phyloP scores from a whole-genome alignment of 164 flowering plant genomes.

The Magnolia officinalis region DNA sequence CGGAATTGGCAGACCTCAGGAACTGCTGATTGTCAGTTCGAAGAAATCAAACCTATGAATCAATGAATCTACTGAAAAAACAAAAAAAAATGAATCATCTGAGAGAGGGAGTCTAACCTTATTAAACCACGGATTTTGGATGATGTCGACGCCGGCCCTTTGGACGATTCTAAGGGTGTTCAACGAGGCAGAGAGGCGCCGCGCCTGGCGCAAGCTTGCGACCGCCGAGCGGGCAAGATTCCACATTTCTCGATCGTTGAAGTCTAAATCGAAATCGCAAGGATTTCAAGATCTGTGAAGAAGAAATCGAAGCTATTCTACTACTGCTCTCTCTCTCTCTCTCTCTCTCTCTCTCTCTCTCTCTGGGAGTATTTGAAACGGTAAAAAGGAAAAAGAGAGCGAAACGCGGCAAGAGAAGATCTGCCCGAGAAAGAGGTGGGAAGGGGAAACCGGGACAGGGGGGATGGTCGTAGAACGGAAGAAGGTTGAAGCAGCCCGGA shows the following conservation, averaged over 20 bases:
- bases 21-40: not conserved
- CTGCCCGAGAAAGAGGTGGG: not conserved
- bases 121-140: constrained; percentile 97
- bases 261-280: not conserved
- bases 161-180: constrained; percentile 87
- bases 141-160: constrained; percentile 94
- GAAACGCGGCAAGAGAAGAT: not conserved
- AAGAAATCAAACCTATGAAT: not conserved
- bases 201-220: constrained; percentile 33
- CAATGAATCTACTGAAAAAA: not conserved
- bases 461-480: not conserved
- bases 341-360: constrained; percentile 1
- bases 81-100: not conserved
- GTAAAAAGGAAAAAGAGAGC: not conserved
- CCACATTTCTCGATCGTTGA: constrained; percentile 21
- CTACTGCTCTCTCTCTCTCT: not conserved
- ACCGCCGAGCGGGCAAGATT: constrained; percentile 23
- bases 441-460: too few species aligned
- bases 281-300: not conserved
- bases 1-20: too few species aligned
- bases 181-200: constrained; percentile 48
- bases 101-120: constrained; percentile 44
- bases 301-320: not conserved
- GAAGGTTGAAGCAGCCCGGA: not conserved
- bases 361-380: not conserved